Percentiles rank a stretch among this genome's conserved stretches.
These are phyloP conservation scores for Metschnikowia noctiluminum DNA, from an alignment of 805 yeast species.

Conservation along the genomic window DNA sequence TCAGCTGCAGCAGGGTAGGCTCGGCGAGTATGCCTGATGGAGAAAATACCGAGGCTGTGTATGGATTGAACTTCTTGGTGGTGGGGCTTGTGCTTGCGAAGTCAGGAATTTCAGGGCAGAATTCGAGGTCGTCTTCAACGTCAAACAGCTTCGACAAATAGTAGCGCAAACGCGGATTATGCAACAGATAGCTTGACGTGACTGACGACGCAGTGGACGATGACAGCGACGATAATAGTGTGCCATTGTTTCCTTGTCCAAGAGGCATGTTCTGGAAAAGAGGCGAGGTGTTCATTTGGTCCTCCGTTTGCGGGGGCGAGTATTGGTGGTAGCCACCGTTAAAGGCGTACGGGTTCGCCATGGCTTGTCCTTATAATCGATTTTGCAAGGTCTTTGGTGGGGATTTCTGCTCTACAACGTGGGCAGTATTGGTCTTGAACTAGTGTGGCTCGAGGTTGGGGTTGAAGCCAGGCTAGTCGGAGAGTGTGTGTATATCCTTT, in stretches of 20 bases:
- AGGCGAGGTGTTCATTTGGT: slow-evolving; percentile 26
- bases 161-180: slow-evolving; percentile 51
- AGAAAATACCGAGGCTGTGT: slow-evolving; percentile 60
- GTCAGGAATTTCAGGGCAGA: slow-evolving; percentile 58
- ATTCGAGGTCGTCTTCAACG: slow-evolving; percentile 59
- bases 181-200: slow-evolving; percentile 34
- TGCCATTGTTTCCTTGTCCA: slow-evolving; percentile 11
- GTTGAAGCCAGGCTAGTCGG: too few species aligned
- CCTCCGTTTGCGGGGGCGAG: slow-evolving; percentile 29
- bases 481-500: too few species aligned
- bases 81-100: slow-evolving; percentile 26
- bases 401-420: neutral
- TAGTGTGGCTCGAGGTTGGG: too few species aligned
- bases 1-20: neutral
- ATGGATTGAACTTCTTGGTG: slow-evolving; percentile 60
- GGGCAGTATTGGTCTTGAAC: neutral
- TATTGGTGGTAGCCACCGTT: slow-evolving; percentile 27
- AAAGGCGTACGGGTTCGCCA: slow-evolving; percentile 38
- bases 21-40: slow-evolving; percentile 32
- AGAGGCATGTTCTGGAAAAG: slow-evolving; percentile 28
- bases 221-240: slow-evolving; percentile 14
- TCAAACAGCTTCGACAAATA: slow-evolving; percentile 60
- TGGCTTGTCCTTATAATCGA: slow-evolving; percentile 7
- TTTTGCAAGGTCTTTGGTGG: neutral
- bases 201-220: slow-evolving; percentile 13